Conservation (phyloP, 2,329 filamentous ascomycete species). For the Ceratocystis alfenasii region DNA sequence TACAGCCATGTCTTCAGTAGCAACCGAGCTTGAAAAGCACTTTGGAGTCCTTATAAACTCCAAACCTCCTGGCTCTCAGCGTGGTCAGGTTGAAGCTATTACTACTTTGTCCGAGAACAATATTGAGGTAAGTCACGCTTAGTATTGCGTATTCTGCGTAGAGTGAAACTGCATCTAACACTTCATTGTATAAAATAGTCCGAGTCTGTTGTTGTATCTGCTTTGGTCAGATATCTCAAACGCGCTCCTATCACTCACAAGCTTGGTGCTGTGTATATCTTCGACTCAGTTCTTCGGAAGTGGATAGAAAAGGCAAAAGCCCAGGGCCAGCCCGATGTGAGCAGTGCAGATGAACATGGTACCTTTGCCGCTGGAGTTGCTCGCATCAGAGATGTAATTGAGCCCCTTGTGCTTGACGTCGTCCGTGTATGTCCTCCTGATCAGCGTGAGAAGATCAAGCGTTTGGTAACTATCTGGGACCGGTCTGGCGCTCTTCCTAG, state of each 20-base stretch:
- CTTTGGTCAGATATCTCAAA: conserved; percentile 66
- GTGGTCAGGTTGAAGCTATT: conserved; percentile 78
- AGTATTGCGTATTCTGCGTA: not conserved
- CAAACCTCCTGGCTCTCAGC: conserved; percentile 88
- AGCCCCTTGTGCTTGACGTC: conserved; percentile 90
- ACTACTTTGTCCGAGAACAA: conserved; percentile 80
- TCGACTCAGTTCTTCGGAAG: conserved; percentile 98
- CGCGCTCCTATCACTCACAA: conserved; percentile 92
- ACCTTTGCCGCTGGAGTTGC: conserved; percentile 91
- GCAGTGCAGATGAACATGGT: conserved; percentile 64
- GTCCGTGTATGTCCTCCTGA: conserved; percentile 75
- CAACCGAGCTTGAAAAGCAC: conserved; percentile 81
- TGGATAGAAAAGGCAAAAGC: conserved; percentile 94
- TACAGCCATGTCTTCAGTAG: conserved; percentile 59
- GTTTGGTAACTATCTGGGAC: conserved; percentile 96
- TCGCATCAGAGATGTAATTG: conserved; percentile 90
- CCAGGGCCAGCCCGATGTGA: conserved; percentile 69
- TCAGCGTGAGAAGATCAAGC: conserved; percentile 92
- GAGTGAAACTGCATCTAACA: not conserved
- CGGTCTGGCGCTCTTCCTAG: conserved; percentile 82
- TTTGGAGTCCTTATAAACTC: conserved; percentile 83
- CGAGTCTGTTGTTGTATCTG: conserved; percentile 72
- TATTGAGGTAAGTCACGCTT: conserved; percentile 56
- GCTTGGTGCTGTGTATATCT: conserved; percentile 96
- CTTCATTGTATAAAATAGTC: conserved; percentile 46